phyloP scores from a whole-genome alignment of 208 protist species.

The Angomonas ambiguus region DNA sequence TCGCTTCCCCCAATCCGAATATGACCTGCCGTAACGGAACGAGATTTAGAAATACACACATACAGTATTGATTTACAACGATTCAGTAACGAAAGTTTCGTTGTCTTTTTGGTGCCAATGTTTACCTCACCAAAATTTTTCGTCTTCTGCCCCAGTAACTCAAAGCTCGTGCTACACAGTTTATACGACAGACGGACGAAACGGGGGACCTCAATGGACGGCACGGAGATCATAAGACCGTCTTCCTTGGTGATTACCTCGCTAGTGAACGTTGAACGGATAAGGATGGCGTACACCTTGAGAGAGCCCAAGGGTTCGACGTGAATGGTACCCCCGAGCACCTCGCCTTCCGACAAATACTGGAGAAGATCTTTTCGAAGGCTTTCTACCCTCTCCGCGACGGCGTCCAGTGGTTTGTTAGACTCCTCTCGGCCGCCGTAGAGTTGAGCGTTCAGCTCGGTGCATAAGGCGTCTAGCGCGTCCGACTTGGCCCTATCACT shows the following conservation, averaged over 20 bases:
- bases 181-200: conserved; percentile 83
- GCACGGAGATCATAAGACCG: conserved; percentile 61
- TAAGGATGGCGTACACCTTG: conserved; percentile 62
- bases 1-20: conserved; percentile 80
- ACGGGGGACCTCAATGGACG: conserved; percentile 61
- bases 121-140: conserved; percentile 89
- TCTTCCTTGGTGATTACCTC: conserved; percentile 82
- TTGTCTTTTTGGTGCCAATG: conserved; percentile 76
- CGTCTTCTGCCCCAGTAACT: conserved; percentile 72
- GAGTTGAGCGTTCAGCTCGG: conserved; percentile 26
- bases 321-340: conserved; percentile 26
- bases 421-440: neutral
- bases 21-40: conserved; percentile 78
- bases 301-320: conserved; percentile 37
- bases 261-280: conserved; percentile 29
- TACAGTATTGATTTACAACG: conserved; percentile 70
- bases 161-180: conserved; percentile 63
- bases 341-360: conserved; percentile 25
- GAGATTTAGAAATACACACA: conserved; percentile 68
- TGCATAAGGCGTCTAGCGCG: conserved; percentile 30
- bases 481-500: conserved; percentile 22
- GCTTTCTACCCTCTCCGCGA: conserved; percentile 26
- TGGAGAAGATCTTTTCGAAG: conserved; percentile 36
- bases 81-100: conserved; percentile 76
- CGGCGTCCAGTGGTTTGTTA: neutral